Evolutionary conservation across 2,329 filamentous ascomycete species (phyloP), one percentile per base, ranked within the genome.

Genomic region (Penicillium sp.): DNA sequence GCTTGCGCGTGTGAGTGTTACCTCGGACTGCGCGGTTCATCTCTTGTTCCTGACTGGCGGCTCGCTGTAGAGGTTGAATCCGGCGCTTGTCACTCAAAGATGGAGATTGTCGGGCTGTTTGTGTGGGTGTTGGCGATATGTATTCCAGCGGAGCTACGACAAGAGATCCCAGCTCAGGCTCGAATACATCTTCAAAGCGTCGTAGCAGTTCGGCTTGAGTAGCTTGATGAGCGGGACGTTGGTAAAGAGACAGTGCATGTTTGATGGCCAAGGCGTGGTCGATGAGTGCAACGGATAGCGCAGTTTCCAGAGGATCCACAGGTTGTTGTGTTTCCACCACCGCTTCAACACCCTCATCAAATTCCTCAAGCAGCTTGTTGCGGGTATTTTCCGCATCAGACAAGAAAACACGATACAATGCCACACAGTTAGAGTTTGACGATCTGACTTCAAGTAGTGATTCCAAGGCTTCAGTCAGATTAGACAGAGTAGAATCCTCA

Each of bases 241-340:
- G 81, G 71, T 90, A 90, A 63, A 86, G 80, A 4, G 79, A 79
- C 59, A 97, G 74, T 65, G 90, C 93, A 60, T 90, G 86, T 76
- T 93, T 91, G 64, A 97, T 85, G 71, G 90, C 87, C 56, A 96
- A 82, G 2, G 91, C 90, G 71, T 97, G 92, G 66, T 97, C 94
- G 39, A 96, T 82, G 29, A 97, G 80, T 0, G 91, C 89, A 70
- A 92, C 89, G 67, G 88, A 88, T 61, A 97, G 85, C 1, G 91
- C 90, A 45, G 84, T 90, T 61, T 95, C 87, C 64, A 91, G 81
- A 2, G 78, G 76, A 60, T 81, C 79, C 26, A 77, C 65, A 10
- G 70, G 69, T 30, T 71, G 78, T 19, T 78, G 75, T 4, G 84
- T 69, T 57, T 84, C 77, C 19, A 79, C 70, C 42, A 81, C 76